Percentiles rank a stretch among this genome's conserved stretches.
Evolutionary conservation across 371 early-diverging fungal genomes (phyloP).

Genomic region (Quaeritorhiza haematococci): DNA sequence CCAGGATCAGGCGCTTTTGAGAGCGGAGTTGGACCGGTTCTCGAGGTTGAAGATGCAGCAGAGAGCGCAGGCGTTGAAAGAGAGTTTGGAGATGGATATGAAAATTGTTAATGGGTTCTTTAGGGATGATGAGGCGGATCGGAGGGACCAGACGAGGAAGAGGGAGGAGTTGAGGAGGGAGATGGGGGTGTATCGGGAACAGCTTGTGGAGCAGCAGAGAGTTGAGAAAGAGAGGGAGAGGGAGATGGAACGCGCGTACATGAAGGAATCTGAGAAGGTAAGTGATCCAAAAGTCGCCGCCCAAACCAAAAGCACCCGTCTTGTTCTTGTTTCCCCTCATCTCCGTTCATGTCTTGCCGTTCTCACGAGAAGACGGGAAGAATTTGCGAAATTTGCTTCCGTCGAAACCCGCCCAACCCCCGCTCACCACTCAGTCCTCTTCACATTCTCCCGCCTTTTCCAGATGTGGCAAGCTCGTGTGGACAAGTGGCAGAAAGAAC

Average conservation of each 20-base stretch:
- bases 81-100: constrained; percentile 37
- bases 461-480: constrained; percentile 39
- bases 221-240: constrained; percentile 30
- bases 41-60: constrained; percentile 27
- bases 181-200: constrained; percentile 39
- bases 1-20: constrained; percentile 32
- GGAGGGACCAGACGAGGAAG: constrained; percentile 16
- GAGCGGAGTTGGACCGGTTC: constrained; percentile 39
- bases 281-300: too few species aligned
- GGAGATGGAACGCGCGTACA: constrained; percentile 38
- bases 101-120: constrained; percentile 36
- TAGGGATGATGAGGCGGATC: constrained; percentile 32
- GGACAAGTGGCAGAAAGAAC: constrained; percentile 45
- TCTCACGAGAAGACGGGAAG: too few species aligned
- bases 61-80: constrained; percentile 30
- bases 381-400: too few species aligned
- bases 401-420: too few species aligned
- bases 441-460: neutral
- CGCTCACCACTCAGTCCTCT: neutral
- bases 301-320: too few species aligned
- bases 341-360: too few species aligned
- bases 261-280: constrained; percentile 39
- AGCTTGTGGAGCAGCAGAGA: constrained; percentile 27
- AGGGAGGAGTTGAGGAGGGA: constrained; percentile 34
- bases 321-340: too few species aligned